phyloP scores from a whole-genome alignment of 805 yeast genomes.

The Clavispora phyllophila region DNA sequence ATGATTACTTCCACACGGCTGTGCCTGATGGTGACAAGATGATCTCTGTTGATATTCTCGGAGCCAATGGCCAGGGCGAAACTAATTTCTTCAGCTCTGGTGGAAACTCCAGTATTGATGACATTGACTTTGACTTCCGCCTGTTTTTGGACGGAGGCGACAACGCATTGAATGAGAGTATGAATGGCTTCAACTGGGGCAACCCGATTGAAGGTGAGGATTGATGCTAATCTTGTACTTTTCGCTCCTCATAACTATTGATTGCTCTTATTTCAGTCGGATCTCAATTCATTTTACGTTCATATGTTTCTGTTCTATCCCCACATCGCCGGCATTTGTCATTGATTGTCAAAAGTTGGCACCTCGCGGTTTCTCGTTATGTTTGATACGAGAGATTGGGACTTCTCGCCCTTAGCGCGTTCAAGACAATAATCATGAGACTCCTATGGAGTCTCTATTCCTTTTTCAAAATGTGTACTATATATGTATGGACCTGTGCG shows the following conservation, averaged over 20 bases:
- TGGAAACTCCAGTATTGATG: slow-evolving; percentile 30
- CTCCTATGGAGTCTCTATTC: background rate
- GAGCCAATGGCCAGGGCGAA: slow-evolving; percentile 17
- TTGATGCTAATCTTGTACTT: background rate
- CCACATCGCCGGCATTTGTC: background rate
- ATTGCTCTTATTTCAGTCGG: background rate
- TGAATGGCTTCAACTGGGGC: slow-evolving; percentile 37
- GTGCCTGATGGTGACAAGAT: slow-evolving; percentile 22
- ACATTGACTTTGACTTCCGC: slow-evolving; percentile 41
- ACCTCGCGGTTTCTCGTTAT: background rate
- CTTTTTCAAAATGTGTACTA: slow-evolving; percentile 1
- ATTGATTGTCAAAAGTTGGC: background rate
- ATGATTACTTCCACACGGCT: slow-evolving; percentile 17
- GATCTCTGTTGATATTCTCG: slow-evolving; percentile 32
- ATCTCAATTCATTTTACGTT: background rate
- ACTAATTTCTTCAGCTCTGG: slow-evolving; percentile 19
- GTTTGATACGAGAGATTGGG: background rate
- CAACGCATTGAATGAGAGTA: slow-evolving; percentile 27
- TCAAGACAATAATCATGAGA: background rate
- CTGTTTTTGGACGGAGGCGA: slow-evolving; percentile 35
- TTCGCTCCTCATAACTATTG: background rate
- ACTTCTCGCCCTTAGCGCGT: background rate
- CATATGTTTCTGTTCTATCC: background rate
- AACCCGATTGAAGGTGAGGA: slow-evolving; percentile 21
- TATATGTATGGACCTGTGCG: slow-evolving; percentile 2